Conservation (phyloP, 306 rosid genomes). For the Purshia tridentata region DNA sequence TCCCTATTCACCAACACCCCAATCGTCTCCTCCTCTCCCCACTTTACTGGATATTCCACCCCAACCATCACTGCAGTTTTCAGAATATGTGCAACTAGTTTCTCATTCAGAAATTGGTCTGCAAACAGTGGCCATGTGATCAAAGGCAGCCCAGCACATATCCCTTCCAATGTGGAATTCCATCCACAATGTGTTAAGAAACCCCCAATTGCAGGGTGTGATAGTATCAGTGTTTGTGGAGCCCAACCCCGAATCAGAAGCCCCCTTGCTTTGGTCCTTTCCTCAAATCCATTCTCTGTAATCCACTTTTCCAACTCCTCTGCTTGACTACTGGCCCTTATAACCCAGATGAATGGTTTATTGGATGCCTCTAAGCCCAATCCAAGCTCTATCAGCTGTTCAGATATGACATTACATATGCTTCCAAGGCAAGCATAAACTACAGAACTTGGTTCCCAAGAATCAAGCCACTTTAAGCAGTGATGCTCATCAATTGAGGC, state of each 20-base stretch:
- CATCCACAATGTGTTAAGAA: conserved; percentile 43
- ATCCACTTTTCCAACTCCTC: conserved; percentile 51
- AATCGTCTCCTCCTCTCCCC: conserved; percentile 36
- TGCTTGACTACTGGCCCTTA: conserved; percentile 34
- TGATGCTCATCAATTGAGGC: too few relatives aligned
- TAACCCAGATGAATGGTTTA: conserved; percentile 64
- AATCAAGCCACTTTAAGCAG: conserved; percentile 67
- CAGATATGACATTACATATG: conserved; percentile 36
- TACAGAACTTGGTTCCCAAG: conserved; percentile 34
- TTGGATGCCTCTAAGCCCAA: conserved; percentile 57
- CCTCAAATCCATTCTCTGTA: conserved; percentile 35
- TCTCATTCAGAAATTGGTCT: conserved; percentile 44
- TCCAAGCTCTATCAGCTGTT: conserved; percentile 51
- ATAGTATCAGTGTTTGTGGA: conserved; percentile 55
- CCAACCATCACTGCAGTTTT: conserved; percentile 35
- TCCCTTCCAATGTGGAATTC: conserved; percentile 33
- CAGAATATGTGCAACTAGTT: conserved; percentile 25
- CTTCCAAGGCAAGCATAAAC: conserved; percentile 70
- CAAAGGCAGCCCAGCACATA: conserved; percentile 39
- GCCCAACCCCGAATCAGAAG: conserved; percentile 71
- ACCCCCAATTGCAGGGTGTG: conserved; percentile 46
- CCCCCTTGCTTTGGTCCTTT: conserved; percentile 47
- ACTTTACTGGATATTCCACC: conserved; percentile 15
- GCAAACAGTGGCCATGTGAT: conserved; percentile 42
- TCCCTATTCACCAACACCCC: conserved; percentile 27